Evolutionary conservation across 2,329 filamentous ascomycete genomes (phyloP), one percentile per base, ranked within the genome.

Genomic region (Fusarium aywerte): DNA sequence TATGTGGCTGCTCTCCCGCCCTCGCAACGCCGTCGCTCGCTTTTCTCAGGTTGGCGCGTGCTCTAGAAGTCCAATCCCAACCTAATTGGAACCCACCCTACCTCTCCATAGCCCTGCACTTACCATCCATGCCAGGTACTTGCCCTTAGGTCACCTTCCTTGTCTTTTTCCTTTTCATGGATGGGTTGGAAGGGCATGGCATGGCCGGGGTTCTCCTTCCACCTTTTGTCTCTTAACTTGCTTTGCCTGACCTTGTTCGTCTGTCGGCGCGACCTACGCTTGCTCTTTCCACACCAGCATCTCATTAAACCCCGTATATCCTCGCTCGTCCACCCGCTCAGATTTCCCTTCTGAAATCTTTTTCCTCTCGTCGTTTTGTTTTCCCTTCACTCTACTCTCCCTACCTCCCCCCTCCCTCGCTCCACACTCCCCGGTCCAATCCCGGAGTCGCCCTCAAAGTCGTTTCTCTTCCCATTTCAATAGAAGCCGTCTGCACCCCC

Each of bases 241-340:
- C 61, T 21, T 50, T 62, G 40, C 59, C 52, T 63, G 57, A 49
- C 58, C 45, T 53, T 58, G 47, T 54, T 53, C 21, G 50, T 53
- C 45, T 61, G 57, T 65, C 67, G 58, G 62, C 58, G 62, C 65
- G 68, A 72, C 68, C 45, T 49, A 36, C 45, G 21, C 23, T 36
- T 36, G 68, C 63, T 69, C 65, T 49, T 52, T 70, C 68, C 71
- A 72, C 62, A 57, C 32, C 59, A 62, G 65, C 67, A 64, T 65
- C 66, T 75, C 75, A 77, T 77, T 76, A 77, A 76, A 76, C 75
- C 73, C 73, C 67, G 70, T 71, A 62, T 70, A 72, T 74, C 75
- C 70, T 71, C 69, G 44, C 56, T 54, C 65, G 44, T 50, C 53
- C 63, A 53, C 62, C 63, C 57, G 50, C 57, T 72, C 67, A 58